Evolutionary conservation across 2,329 filamentous ascomycete species (phyloP), one percentile per base, ranked within the genome.

Genomic region (Dactylellina cionopaga): DNA sequence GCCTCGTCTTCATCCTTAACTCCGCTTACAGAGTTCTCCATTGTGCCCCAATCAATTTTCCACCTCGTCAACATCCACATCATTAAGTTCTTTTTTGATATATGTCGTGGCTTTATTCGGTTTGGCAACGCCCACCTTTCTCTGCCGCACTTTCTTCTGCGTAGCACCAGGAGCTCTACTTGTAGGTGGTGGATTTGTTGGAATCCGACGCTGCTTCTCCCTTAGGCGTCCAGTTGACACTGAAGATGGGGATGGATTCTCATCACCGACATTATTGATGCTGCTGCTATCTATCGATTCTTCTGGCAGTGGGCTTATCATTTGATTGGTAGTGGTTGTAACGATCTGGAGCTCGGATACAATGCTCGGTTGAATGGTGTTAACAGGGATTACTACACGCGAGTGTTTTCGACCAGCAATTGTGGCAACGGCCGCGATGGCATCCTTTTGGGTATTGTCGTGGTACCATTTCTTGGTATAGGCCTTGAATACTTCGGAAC

Each of bases 401-500:
- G 69, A 55, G 2, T 56, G 69, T 17, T 62, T 74, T n/a, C 58
- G 29, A 33, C 51, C 52, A 22, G 62, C 27, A n/a, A 65, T 49
- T 0, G 31, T 44, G 22, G 52, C 41, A 6, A 59, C 55, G 1
- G 63, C 69, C 11, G 55, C 47, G 41, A 54, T 37, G 5, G 76
- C 76, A 24, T 76, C 75, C 13, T 68, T 76, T 17, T 54, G 60
- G n/a, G 76, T 31, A 3, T 75, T 66, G 9, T 76, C 76, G 13
- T 76, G 17, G 25, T 77, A 76, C 76, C 76, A 77, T 43, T 66
- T 63, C 10, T 75, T 68, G n/a, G 70, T 56, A 60, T 51, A 75
- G 9, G 44, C 46, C 49, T 74, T 66, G 51, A 77, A 75, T 31
- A 74, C 56, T n/a, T 76, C 76, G 11, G 74, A 74, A 11, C 68